Evolutionary conservation across 306 rosid genomes (phyloP), one percentile per base, ranked within the genome.

Genomic region (Rosa persica): DNA sequence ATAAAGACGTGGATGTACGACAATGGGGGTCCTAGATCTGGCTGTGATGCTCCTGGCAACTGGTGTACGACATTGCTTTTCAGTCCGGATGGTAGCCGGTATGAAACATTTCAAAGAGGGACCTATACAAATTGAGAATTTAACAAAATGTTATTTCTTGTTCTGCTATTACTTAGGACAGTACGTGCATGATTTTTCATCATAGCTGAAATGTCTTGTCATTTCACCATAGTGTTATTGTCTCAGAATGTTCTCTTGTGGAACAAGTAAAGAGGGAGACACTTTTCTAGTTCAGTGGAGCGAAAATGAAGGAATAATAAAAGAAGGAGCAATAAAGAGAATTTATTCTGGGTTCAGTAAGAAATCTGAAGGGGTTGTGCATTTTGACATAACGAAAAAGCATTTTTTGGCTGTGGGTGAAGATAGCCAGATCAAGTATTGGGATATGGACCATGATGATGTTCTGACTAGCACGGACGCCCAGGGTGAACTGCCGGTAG

Each of bases 1-100:
- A 93, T 93, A 85, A 93, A 91, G 85, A 97, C 95, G 51, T 93
- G 98, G 98, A 78, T 93, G 61, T 93, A 93, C 12, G 95, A 91
- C 81, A 86, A 87, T 80, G 48, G 80, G 90, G 98, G 97, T 77
- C 89, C 97, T 47, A 86, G 93, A 88, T 97, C 90, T 86, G 95
- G 89, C 81, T 93, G 91, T 75, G 89, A 93, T 83, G 97, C 98
- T 69, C 98, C 98, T 76, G 97, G 98, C 62, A 88, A 82, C 46
- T 89, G 89, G 93, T 93, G 95, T 79, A 91, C 98, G 5, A 88
- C 88, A 68, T 86, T 93, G 90, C 93, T 88, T 76, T 93, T 90
- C 86, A 93, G 93, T 83, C 91, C 90, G 11, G 98, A 93, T 82
- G 97, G 97, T 78, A 91, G 83, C 64, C 89, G 97, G 98, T 90